Base-by-base conservation (phyloP, 768 basidiomycete genomes). In the Grammothele lineata region DNA sequence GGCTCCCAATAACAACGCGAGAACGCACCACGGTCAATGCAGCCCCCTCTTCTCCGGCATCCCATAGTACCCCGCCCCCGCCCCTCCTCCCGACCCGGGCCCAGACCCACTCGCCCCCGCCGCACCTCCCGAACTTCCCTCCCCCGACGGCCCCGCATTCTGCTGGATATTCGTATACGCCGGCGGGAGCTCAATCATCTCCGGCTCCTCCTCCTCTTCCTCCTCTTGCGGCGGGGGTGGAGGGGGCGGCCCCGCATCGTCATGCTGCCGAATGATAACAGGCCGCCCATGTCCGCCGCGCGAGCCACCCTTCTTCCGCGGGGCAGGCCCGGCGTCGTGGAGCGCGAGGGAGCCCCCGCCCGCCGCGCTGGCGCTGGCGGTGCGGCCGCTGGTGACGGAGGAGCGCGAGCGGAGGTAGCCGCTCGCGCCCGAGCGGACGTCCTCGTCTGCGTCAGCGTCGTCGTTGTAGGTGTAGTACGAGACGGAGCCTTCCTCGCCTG, bases 231-330 rank as follows among this genome's bases (percentile, higher is more conserved):
- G n/a, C n/a, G n/a, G n/a, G n/a, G n/a, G n/a, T n/a, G n/a, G n/a
- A n/a, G n/a, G n/a, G n/a, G n/a, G n/a, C 7, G 66, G 66, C 1
- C 89, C 88, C 0, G 85, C 89, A 60, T 92, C 89, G 53, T 90
- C 87, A 56, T 92, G 89, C 65, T 91, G 89, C 36, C 91, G 75
- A 57, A 89, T 78, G 59, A 90, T 90, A 24, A 92, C 80, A 0
- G 86, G 74, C 37, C 87, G 70, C n/a, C n/a, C n/a, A n/a, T n/a
- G n/a, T n/a, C n/a, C n/a, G n/a, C n/a, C n/a, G n/a, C n/a, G n/a
- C n/a, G n/a, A n/a, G n/a, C n/a, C n/a, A n/a, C n/a, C n/a, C n/a
- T n/a, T n/a, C n/a, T n/a, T n/a, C n/a, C n/a, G n/a, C n/a, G n/a
- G n/a, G n/a, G n/a, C n/a, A n/a, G n/a, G n/a, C n/a, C n/a, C n/a